Conservation (phyloP, 1,139 yeast genomes). For the Petasospora rhodanensis region DNA sequence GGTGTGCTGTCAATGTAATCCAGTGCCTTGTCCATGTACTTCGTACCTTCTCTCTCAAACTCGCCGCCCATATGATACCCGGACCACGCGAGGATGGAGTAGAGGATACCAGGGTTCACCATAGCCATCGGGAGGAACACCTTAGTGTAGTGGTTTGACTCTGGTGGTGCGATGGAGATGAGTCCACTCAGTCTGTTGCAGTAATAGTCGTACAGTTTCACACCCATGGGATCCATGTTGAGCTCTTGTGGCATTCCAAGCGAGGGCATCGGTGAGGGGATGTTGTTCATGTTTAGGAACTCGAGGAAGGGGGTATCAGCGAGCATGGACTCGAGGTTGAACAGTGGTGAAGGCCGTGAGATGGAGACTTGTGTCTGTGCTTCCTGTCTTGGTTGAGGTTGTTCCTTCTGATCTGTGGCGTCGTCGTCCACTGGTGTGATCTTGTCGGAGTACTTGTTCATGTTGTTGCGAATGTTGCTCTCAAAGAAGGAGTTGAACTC, state of each 20-base stretch:
- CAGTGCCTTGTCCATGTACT: conserved; percentile 44
- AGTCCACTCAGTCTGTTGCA: conserved; percentile 53
- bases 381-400: neutral
- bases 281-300: conserved; percentile 12
- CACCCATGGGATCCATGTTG: conserved; percentile 39
- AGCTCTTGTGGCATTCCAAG: conserved; percentile 26
- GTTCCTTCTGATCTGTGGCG: neutral
- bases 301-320: conserved; percentile 7
- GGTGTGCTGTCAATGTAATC: conserved; percentile 37
- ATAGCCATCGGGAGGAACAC: conserved; percentile 80
- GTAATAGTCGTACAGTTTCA: conserved; percentile 60
- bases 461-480: conserved; percentile 20
- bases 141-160: conserved; percentile 62
- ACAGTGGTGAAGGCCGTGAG: neutral
- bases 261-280: conserved; percentile 12
- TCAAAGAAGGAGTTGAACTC: conserved; percentile 24
- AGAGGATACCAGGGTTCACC: conserved; percentile 60
- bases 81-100: conserved; percentile 74
- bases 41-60: conserved; percentile 38
- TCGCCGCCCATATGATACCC: conserved; percentile 38
- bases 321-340: conserved; percentile 10
- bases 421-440: conserved; percentile 17
- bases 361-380: neutral
- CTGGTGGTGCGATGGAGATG: conserved; percentile 62
- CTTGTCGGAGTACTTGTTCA: conserved; percentile 14